Base-by-base conservation (phyloP, 306 rosid species). In the Castanea crenata region DNA sequence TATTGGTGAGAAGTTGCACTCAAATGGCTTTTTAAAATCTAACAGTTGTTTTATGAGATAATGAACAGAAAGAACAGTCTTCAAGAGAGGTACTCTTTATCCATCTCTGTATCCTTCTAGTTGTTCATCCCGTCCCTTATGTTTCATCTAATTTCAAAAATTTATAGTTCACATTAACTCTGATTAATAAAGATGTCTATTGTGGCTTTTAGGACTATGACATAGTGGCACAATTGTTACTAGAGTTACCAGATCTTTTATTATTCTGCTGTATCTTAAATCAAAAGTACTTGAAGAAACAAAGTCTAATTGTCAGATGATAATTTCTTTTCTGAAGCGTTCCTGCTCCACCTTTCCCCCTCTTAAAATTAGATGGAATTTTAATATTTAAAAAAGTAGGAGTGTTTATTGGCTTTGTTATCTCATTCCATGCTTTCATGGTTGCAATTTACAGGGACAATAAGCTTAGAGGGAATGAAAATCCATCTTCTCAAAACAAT, bases 401-500 rank as follows among this genome's bases (percentile, higher is more conserved):
- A 49, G 54, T 49, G 16, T 49, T 49, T 49, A 3, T 49, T 49
- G 54, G 16, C 16, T 61, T 61, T 61, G 34, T 77, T 0, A 35
- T 18, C 5, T 85, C 78, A 55, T 64, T 64, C 55, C 62, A 23
- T 56, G 27, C 25, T 25, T 62, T 78, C 23, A 76, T 34, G 72
- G 75, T 75, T 83, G 11, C 20, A 57, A 78, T 29, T 74, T 55
- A 38, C 82, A 93, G 97, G 83, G 3, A 74, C 73, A 64, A 11
- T 16, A 55, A 44, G 25, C 12, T 29, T 49, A 58, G 69, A 34
- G 73, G n/a, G 20, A 69, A 55, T 13, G 46, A n/a, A 35, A 70
- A 18, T 11, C 23, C 65, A 38, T 71, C 63, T 62, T 51, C 63
- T 78, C 23, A 61, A 57, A 78, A 44, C 32, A 46, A n/a, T 29